A percentile compares a stretch with the other conserved stretches of the same genome.
Conservation (phyloP, 441 rosid species). For the Erysimum cheiri region DNA sequence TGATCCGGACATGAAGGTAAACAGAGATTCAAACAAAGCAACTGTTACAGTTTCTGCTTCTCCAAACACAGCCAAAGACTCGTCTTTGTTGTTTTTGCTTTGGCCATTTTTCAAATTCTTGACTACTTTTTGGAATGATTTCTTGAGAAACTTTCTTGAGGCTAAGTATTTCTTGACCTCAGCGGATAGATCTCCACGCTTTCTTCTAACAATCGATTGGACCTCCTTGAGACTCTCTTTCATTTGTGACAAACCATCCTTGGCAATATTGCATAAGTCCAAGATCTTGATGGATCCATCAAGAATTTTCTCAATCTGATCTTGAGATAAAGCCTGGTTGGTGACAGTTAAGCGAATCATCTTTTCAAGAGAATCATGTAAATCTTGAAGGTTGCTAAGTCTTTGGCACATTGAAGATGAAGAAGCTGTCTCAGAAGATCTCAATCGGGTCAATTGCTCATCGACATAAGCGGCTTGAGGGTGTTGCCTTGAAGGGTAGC, state of each 20-base stretch:
- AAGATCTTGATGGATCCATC: slow-evolving; percentile 48
- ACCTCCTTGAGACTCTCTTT: slow-evolving; percentile 47
- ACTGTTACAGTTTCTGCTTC: slow-evolving; percentile 48
- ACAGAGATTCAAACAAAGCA: slow-evolving; percentile 44
- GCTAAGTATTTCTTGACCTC: slow-evolving; percentile 38
- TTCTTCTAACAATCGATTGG: slow-evolving; percentile 45
- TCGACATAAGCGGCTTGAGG: slow-evolving; percentile 34
- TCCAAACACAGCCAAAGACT: slow-evolving; percentile 32
- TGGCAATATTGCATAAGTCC: slow-evolving; percentile 41
- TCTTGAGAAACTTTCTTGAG: slow-evolving; percentile 43
- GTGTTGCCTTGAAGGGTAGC: slow-evolving; percentile 39
- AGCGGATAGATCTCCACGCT: slow-evolving; percentile 37
- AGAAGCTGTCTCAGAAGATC: slow-evolving; percentile 33
- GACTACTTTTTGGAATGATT: slow-evolving; percentile 23
- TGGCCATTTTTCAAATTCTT: neutral
- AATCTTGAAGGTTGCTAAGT: slow-evolving; percentile 43
- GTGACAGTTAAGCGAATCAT: slow-evolving; percentile 46
- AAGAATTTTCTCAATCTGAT: slow-evolving; percentile 47
- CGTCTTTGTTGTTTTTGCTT: slow-evolving; percentile 15
- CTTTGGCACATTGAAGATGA: slow-evolving; percentile 41
- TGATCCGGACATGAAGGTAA: slow-evolving; percentile 36
- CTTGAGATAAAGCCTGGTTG: slow-evolving; percentile 36
- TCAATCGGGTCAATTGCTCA: slow-evolving; percentile 36
- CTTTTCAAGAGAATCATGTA: slow-evolving; percentile 47
- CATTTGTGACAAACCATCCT: slow-evolving; percentile 41